Conservation (phyloP, 116 monocot genomes). For the Dioscorea cayenensis region DNA sequence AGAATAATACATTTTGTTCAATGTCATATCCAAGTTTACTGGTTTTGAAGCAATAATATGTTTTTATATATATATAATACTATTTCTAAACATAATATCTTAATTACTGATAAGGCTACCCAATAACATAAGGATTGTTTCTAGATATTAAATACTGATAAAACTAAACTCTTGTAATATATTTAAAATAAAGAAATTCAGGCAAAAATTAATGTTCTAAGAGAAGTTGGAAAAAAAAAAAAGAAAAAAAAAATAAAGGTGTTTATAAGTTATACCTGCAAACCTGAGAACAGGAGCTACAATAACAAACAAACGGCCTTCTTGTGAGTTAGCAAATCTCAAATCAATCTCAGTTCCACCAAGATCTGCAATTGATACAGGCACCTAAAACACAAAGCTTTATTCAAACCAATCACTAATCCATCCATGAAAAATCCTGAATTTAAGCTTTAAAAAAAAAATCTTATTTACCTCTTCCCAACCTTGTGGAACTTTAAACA, state of each 20-base stretch:
- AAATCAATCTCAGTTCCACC: slow-evolving; percentile 95
- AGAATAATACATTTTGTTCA: too few relatives aligned
- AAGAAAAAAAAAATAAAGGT: not conserved
- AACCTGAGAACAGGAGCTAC: slow-evolving; percentile 94
- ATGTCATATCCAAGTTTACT: too few relatives aligned
- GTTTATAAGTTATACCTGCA: slow-evolving; percentile 61
- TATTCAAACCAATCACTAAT: not conserved
- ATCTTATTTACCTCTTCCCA: slow-evolving; percentile 68
- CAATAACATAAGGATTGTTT: too few relatives aligned
- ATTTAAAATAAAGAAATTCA: too few relatives aligned
- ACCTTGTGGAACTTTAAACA: slow-evolving; percentile 63
- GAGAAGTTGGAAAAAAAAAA: not conserved
- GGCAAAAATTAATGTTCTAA: not conserved
- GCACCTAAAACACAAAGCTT: slow-evolving; percentile 47
- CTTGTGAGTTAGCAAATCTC: slow-evolving; percentile 62
- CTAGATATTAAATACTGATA: too few relatives aligned
- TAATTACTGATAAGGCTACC: too few relatives aligned
- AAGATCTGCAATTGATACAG: slow-evolving; percentile 95
- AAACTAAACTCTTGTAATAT: too few relatives aligned
- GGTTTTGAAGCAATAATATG: too few relatives aligned
- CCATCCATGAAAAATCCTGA: too few relatives aligned
- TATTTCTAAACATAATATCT: too few relatives aligned
- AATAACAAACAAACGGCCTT: slow-evolving; percentile 75
- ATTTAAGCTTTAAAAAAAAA: too few relatives aligned
- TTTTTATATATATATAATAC: too few relatives aligned